Evolutionary conservation across 1,284 basidiomycete species (phyloP).

Genomic region (Fomitopsis pinicola): DNA sequence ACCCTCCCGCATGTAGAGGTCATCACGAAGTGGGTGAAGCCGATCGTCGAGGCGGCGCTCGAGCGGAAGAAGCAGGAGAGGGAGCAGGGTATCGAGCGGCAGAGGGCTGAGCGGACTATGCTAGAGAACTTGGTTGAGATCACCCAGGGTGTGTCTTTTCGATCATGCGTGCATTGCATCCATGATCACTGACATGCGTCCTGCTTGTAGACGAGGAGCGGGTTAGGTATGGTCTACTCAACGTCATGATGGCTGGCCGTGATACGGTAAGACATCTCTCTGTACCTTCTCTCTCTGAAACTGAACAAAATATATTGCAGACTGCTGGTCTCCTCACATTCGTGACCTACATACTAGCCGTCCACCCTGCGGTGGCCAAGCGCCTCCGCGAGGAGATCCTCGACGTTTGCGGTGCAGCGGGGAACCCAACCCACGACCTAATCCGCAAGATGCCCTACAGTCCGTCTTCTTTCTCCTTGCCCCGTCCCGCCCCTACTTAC

Average conservation of each 20-base stretch:
- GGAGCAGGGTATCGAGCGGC: conserved; percentile 8
- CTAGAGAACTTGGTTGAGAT: conserved; percentile 32
- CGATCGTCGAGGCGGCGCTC: conserved; percentile 36
- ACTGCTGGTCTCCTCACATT: conserved; percentile 33
- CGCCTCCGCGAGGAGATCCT: conserved; percentile 37
- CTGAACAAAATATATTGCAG: conserved; percentile 8
- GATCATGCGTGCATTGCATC: background rate
- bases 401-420: conserved; percentile 8
- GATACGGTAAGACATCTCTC: conserved; percentile 28
- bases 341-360: conserved; percentile 35
- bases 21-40: conserved; percentile 33
- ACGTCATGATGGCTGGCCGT: conserved; percentile 33
- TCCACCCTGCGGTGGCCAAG: conserved; percentile 28
- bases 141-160: conserved; percentile 9
- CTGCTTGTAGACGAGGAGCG: conserved; percentile 8
- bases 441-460: conserved; percentile 8
- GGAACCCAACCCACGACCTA: conserved; percentile 1
- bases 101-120: conserved; percentile 21
- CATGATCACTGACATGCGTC: background rate
- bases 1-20: conserved; percentile 27
- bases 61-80: conserved; percentile 17
- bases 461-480: background rate
- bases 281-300: background rate
- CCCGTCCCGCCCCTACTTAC: background rate
- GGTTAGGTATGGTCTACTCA: conserved; percentile 32